phyloP scores from a whole-genome alignment of 106 monocot genomes.

The Vanilla planifolia region DNA sequence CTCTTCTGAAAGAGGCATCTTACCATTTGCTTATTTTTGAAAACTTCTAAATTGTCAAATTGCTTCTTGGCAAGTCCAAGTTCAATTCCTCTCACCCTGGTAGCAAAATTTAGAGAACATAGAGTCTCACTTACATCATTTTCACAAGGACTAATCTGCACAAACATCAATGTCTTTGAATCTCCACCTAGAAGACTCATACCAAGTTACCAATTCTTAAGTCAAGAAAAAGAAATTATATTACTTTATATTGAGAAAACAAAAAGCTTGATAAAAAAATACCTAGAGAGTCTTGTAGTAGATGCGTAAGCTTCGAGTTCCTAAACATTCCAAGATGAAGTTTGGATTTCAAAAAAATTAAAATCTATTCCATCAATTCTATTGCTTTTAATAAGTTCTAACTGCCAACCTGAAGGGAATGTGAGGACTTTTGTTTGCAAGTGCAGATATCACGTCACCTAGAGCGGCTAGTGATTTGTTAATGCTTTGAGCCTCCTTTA shows the following conservation, averaged over 20 bases:
- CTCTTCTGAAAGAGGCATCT: not conserved
- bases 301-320: slow-evolving; percentile 96
- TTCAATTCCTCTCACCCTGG: slow-evolving; percentile 87
- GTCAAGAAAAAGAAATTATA: not conserved
- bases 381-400: not conserved
- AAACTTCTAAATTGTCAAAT: slow-evolving; percentile 53
- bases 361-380: slow-evolving; percentile 1
- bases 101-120: slow-evolving; percentile 94
- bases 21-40: slow-evolving; percentile 77
- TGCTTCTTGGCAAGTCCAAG: slow-evolving; percentile 88
- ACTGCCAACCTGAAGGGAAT: slow-evolving; percentile 75
- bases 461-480: slow-evolving; percentile 91
- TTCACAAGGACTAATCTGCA: slow-evolving; percentile 88
- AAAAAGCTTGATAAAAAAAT: slow-evolving; percentile 7
- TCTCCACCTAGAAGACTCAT: slow-evolving; percentile 64
- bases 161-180: slow-evolving; percentile 88
- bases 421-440: slow-evolving; percentile 85
- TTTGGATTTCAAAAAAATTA: slow-evolving; percentile 3
- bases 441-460: slow-evolving; percentile 96
- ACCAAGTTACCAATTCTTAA: not conserved
- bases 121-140: slow-evolving; percentile 75
- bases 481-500: slow-evolving; percentile 91
- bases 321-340: slow-evolving; percentile 22
- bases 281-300: slow-evolving; percentile 94
- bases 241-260: not conserved